Conservation (phyloP, 164 flowering plant species). For the Nymphaea thermarum region DNA sequence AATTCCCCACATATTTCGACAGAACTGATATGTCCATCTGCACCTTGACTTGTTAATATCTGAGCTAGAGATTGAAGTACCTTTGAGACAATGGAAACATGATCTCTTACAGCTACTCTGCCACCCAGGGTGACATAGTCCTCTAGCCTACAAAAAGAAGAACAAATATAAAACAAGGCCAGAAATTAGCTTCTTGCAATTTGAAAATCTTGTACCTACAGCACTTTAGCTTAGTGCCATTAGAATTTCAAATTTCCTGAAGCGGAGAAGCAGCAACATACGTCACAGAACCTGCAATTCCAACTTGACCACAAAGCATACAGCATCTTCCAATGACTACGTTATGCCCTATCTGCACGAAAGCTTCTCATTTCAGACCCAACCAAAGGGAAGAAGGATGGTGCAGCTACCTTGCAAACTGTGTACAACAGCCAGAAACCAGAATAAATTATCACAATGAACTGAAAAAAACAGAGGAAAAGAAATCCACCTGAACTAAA, state of each 20-base stretch:
- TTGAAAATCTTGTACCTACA: not conserved
- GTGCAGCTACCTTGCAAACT: not conserved
- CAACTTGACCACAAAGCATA: slow-evolving; percentile 96
- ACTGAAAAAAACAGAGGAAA: not conserved
- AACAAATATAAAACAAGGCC: not conserved
- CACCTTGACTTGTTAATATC: too few species aligned
- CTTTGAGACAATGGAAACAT: slow-evolving; percentile 70
- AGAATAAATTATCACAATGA: not conserved
- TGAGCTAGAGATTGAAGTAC: slow-evolving; percentile 17
- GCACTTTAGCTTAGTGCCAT: too few species aligned
- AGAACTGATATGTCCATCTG: too few species aligned
- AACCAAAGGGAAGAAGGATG: not conserved
- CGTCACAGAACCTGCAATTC: slow-evolving; percentile 93
- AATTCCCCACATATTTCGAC: too few species aligned
- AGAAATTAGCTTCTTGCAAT: not conserved
- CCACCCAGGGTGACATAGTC: slow-evolving; percentile 83
- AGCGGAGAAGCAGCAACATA: slow-evolving; percentile 21
- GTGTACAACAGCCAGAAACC: not conserved
- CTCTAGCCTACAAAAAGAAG: slow-evolving; percentile 40
- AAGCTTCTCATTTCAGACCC: not conserved
- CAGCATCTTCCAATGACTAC: slow-evolving; percentile 69
- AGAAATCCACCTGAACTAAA: slow-evolving; percentile 68
- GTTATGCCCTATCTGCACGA: slow-evolving; percentile 86
- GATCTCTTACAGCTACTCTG: slow-evolving; percentile 80
- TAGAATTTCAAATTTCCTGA: slow-evolving; percentile 1